Percentiles rank a stretch among this genome's conserved stretches.
Conservation (phyloP, 2,329 filamentous ascomycete species). For the Alternaria sp. region DNA sequence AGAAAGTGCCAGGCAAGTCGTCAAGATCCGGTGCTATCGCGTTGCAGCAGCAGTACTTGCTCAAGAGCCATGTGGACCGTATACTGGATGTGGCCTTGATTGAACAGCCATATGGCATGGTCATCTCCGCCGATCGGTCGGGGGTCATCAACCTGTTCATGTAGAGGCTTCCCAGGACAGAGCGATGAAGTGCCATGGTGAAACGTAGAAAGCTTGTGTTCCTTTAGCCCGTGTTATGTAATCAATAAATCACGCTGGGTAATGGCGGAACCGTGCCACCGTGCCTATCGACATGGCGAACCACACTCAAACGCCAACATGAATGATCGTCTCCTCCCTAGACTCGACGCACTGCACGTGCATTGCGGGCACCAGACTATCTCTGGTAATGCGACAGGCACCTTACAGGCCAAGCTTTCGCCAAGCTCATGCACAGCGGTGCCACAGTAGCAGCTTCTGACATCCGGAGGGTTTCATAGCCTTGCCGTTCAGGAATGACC, state of each 20-base stretch:
- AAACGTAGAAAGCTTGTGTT: slow-evolving; percentile 3
- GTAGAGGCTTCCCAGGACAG: slow-evolving; percentile 41
- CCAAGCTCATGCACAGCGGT: slow-evolving; percentile 29
- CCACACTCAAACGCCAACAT: slow-evolving; percentile 9
- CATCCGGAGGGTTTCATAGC: slow-evolving; percentile 33
- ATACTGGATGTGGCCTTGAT: slow-evolving; percentile 88
- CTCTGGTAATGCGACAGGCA: slow-evolving; percentile 17
- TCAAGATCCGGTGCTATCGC: slow-evolving; percentile 85
- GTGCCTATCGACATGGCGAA: neutral
- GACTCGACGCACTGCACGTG: neutral
- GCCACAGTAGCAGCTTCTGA: slow-evolving; percentile 25
- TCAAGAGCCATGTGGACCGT: slow-evolving; percentile 86
- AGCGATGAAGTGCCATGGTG: slow-evolving; percentile 4
- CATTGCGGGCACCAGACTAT: slow-evolving; percentile 7
- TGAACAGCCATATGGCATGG: slow-evolving; percentile 91
- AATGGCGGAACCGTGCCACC: neutral
- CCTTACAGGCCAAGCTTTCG: slow-evolving; percentile 31
- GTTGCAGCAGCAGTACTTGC: slow-evolving; percentile 87
- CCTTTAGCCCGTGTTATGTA: slow-evolving; percentile 7
- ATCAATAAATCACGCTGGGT: slow-evolving; percentile 7
- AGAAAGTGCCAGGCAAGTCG: slow-evolving; percentile 55
- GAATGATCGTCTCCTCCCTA: neutral
- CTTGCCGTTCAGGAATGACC: slow-evolving; percentile 14
- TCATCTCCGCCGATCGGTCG: slow-evolving; percentile 85
- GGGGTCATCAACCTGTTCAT: slow-evolving; percentile 88